Base-by-base conservation (phyloP, 2,329 filamentous ascomycete genomes). In the Thermomyces lanuginosus region DNA sequence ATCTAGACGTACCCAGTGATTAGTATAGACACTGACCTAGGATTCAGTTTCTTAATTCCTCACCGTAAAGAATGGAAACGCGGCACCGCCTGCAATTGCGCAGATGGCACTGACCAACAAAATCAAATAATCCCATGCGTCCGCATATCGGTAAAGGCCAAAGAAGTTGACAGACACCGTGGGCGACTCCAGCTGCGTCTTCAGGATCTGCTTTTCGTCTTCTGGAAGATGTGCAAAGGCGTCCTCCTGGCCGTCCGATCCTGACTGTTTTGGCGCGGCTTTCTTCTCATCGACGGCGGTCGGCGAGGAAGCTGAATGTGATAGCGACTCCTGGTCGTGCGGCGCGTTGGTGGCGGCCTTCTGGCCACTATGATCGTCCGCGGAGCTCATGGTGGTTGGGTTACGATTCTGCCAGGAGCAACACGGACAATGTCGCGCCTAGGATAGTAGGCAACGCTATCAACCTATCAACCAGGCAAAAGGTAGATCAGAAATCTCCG, bases 61-160 rank as follows among this genome's bases (percentile, higher is more conserved):
- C 37, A 82, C 65, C 0, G 80, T 86, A 71, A 89, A 86, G 13
- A 83, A 56, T 4, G 81, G 81, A 34, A 86, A 52, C 5, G 76
- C 74, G 29, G 78, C 78, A 33, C 81, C 80, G 10, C 71, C 75
- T 17, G 63, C 71, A 37, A 84, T 77, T 36, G 77, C 66, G 31
- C 68, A 69, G 28, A 86, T 41, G 15, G 60, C 46, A 26, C 73
- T 68, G 29, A 80, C 50, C 20, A 51, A 41, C 21, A 82, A 64
- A 43, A 83, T 70, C 34, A 72, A 36, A 9, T 74, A 42, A 43
- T 84, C 78, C 36, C 61, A 64, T 25, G 53, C 61, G 1, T 72
- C 73, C 3, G 77, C 68, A 56, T 81, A 84, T 36, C 77, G 69
- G 47, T 69, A 82, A 11, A 83, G 58, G 0, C 66, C 67, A 34